Conservation (phyloP, 1,284 basidiomycete genomes). For the Irpex lacteus region DNA sequence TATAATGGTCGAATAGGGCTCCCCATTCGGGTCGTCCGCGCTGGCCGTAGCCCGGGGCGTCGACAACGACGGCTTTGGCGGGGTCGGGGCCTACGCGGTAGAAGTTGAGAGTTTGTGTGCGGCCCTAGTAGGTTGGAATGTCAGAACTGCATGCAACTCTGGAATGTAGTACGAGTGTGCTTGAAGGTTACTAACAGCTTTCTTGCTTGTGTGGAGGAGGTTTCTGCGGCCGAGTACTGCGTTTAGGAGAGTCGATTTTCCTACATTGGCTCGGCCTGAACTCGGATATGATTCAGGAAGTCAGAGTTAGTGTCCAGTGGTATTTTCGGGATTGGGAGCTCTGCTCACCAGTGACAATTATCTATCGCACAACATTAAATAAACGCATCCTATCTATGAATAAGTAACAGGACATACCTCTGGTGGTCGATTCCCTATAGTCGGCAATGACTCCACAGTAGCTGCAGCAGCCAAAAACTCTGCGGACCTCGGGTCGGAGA, state of each 20-base stretch:
- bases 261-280: constrained; percentile 56
- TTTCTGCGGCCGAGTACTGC: constrained; percentile 56
- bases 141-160: neutral
- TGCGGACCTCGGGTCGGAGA: constrained; percentile 37
- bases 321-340: neutral
- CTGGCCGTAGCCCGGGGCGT: constrained; percentile 76
- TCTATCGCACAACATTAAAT: constrained; percentile 17
- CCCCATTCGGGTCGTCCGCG: constrained; percentile 76
- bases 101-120: constrained; percentile 68
- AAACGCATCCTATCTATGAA: neutral
- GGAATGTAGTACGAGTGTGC: too few species aligned
- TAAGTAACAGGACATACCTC: constrained; percentile 37
- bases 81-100: constrained; percentile 57
- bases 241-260: constrained; percentile 73
- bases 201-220: constrained; percentile 62
- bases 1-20: constrained; percentile 59
- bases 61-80: constrained; percentile 63
- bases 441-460: constrained; percentile 38
- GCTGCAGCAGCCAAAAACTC: constrained; percentile 45
- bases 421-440: constrained; percentile 40
- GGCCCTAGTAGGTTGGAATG: constrained; percentile 45
- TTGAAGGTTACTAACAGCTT: constrained; percentile 45
- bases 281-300: neutral
- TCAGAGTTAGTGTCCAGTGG: too few species aligned
- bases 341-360: constrained; percentile 30